A percentile compares a stretch with the other conserved stretches of the same genome.
Conservation (phyloP, 2,329 filamentous ascomycete species). For the Atkinsonella texensis region DNA sequence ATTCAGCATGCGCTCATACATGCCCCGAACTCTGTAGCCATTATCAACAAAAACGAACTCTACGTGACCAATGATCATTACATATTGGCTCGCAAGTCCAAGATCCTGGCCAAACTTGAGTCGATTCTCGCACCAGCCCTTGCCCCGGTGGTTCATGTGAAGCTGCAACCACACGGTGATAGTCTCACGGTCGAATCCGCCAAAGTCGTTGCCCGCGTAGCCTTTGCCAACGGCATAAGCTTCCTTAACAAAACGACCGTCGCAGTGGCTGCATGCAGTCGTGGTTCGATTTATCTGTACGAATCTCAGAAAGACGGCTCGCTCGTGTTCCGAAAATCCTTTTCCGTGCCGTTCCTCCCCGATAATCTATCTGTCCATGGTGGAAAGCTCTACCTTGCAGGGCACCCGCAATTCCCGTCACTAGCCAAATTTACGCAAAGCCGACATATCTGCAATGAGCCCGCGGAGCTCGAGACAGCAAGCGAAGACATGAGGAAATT, state of each 20-base stretch:
- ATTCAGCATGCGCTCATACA: slow-evolving; percentile 26
- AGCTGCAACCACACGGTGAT: slow-evolving; percentile 4
- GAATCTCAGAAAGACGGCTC: slow-evolving; percentile 5
- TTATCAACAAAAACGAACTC: slow-evolving; percentile 23
- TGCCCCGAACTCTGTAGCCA: slow-evolving; percentile 26
- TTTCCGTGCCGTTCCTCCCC: slow-evolving; percentile 22
- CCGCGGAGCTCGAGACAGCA: slow-evolving; percentile 14
- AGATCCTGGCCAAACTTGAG: slow-evolving; percentile 19
- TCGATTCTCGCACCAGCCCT: slow-evolving; percentile 20
- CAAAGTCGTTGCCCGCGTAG: slow-evolving; percentile 19
- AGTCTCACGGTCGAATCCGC: slow-evolving; percentile 4
- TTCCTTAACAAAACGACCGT: slow-evolving; percentile 26
- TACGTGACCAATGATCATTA: slow-evolving; percentile 30
- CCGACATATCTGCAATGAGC: slow-evolving; percentile 24
- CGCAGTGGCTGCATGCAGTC: slow-evolving; percentile 24
- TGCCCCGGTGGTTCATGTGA: slow-evolving; percentile 25
- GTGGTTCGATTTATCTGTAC: slow-evolving; percentile 19
- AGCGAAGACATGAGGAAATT: slow-evolving; percentile 1
- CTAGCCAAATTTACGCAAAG: slow-evolving; percentile 19
- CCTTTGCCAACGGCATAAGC: slow-evolving; percentile 31
- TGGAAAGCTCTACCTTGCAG: slow-evolving; percentile 25
- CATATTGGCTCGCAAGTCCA: slow-evolving; percentile 16
- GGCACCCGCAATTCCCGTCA: slow-evolving; percentile 25
- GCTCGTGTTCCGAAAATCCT: slow-evolving; percentile 1
- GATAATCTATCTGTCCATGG: slow-evolving; percentile 26